These are phyloP conservation scores for Hypocreales sp. DNA, from an alignment of 2,329 filamentous ascomycete species.

Conservation along the genomic window DNA sequence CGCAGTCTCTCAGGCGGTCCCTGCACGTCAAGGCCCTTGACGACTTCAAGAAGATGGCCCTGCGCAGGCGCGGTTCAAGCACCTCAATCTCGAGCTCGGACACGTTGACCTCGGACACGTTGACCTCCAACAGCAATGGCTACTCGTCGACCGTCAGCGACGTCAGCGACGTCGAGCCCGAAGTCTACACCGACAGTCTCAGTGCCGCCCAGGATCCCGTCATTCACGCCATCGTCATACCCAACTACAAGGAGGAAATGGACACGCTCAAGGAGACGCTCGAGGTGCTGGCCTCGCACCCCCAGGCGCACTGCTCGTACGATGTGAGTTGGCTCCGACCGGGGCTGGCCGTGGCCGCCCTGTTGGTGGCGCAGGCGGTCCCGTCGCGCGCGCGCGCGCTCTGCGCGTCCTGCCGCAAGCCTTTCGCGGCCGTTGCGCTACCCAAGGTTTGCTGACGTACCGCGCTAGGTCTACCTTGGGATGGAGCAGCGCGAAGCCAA, in stretches of 20 bases:
- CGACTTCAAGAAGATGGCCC: conserved; percentile 27
- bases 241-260: conserved; percentile 60
- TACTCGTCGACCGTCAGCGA: conserved; percentile 33
- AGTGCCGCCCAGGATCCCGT: conserved; percentile 26
- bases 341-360: too few species aligned
- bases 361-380: too few species aligned
- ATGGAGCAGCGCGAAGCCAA: conserved; percentile 56
- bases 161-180: conserved; percentile 32
- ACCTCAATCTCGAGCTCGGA: conserved; percentile 41
- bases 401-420: too few species aligned
- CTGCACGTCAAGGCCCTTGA: conserved; percentile 27
- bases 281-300: conserved; percentile 51
- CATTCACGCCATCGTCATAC: conserved; percentile 53
- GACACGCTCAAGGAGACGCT: conserved; percentile 54
- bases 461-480: conserved; percentile 47
- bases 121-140: conserved; percentile 26
- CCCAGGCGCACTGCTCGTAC: conserved; percentile 46
- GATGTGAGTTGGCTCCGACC: conserved; percentile 55
- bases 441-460: conserved; percentile 3
- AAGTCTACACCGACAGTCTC: conserved; percentile 28
- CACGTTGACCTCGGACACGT: conserved; percentile 34
- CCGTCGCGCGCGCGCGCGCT: too few species aligned
- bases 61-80: conserved; percentile 34
- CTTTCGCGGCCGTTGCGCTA: too few species aligned
- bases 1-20: conserved; percentile 29